Conservation (phyloP, 306 rosid species). For the Cicer arietinum region DNA sequence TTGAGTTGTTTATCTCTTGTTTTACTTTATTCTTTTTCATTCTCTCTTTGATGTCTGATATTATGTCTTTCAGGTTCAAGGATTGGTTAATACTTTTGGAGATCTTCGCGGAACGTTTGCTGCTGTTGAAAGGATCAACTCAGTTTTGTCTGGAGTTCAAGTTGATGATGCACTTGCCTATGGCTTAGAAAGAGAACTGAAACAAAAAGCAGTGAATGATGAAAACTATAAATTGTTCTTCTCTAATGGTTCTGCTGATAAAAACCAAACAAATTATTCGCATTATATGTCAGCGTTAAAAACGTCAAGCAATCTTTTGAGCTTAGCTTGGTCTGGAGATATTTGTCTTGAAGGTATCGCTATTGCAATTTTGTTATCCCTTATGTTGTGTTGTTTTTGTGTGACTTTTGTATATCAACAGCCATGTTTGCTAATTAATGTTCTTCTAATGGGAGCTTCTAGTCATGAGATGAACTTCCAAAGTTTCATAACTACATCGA, state of each 20-base stretch:
- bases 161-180: constrained; percentile 90
- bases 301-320: constrained; percentile 65
- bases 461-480: constrained; percentile 19
- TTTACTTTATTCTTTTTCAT: constrained; percentile 35
- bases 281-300: constrained; percentile 88
- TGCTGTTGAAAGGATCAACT: constrained; percentile 94
- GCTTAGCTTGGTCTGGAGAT: constrained; percentile 85
- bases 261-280: constrained; percentile 49
- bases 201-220: constrained; percentile 60
- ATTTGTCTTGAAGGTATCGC: constrained; percentile 83
- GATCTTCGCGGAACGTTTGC: constrained; percentile 89
- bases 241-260: constrained; percentile 51
- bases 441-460: constrained; percentile 24
- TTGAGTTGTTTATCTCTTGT: constrained; percentile 36
- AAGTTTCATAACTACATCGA: constrained; percentile 7
- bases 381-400: constrained; percentile 27
- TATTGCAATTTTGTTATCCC: constrained; percentile 40
- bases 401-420: constrained; percentile 3
- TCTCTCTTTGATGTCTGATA: constrained; percentile 41
- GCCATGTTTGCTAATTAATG: constrained; percentile 33
- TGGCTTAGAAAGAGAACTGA: constrained; percentile 89
- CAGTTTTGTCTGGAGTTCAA: constrained; percentile 77
- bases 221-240: constrained; percentile 71
- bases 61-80: constrained; percentile 83
- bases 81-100: constrained; percentile 90